Percentiles rank a stretch among this genome's conserved stretches.
phyloP scores from a whole-genome alignment of 257 asterid genomes.

The Capsicum pubescens region DNA sequence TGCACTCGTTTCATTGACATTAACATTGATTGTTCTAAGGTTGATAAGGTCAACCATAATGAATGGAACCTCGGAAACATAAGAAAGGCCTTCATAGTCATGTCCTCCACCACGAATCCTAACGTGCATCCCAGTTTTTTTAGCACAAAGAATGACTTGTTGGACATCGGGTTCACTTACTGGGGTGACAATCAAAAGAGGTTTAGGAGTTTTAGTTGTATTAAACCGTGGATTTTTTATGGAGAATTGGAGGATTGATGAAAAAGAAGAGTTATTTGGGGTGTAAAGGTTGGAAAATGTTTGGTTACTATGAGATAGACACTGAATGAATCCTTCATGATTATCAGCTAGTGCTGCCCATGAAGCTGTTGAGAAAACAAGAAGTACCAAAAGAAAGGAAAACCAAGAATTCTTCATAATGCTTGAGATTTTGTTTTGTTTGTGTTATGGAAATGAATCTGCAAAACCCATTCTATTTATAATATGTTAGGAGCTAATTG shows the following conservation, averaged over 20 bases:
- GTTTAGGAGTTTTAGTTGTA: conserved; percentile 17
- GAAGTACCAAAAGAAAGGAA: background rate
- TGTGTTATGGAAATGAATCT: background rate
- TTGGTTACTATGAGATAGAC: background rate
- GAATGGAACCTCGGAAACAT: background rate
- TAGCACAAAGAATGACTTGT: background rate
- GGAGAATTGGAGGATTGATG: conserved; percentile 25
- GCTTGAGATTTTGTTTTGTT: background rate
- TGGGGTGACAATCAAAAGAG: conserved; percentile 29
- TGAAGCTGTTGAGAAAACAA: conserved; percentile 1
- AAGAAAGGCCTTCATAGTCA: conserved; percentile 20
- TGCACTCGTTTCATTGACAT: background rate
- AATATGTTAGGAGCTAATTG: background rate
- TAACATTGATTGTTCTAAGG: background rate
- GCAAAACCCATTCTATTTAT: conserved; percentile 21
- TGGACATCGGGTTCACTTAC: background rate
- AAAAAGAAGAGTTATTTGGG: conserved; percentile 23
- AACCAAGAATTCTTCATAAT: background rate
- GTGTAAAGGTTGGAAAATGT: conserved; percentile 11
- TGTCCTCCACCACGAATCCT: background rate
- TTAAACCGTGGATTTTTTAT: conserved; percentile 26
- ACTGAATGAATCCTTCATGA: conserved; percentile 16
- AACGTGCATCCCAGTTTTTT: background rate
- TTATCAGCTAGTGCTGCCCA: background rate
- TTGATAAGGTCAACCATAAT: background rate